phyloP scores from a whole-genome alignment of 2,329 filamentous ascomycete species.

The Coniochaeta ligniaria region DNA sequence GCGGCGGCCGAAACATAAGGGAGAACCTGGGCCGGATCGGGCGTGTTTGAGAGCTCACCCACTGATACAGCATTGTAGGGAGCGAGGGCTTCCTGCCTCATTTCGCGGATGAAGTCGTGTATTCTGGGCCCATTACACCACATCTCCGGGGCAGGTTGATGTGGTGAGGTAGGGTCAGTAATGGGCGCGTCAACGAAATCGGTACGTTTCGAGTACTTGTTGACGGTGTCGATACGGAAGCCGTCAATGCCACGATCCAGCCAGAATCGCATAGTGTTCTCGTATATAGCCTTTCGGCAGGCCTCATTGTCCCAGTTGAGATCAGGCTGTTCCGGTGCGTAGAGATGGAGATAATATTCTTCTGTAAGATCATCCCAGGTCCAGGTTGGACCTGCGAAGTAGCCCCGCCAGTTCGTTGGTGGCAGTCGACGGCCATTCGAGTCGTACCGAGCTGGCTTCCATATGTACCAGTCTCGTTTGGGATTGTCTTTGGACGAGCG shows the following conservation, averaged over 20 bases:
- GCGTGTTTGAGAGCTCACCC: conserved; percentile 53
- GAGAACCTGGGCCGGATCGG: conserved; percentile 41
- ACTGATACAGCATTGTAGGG: conserved; percentile 55
- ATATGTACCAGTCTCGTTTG: conserved; percentile 60
- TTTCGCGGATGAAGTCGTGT: conserved; percentile 54
- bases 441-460: conserved; percentile 50
- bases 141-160: conserved; percentile 38
- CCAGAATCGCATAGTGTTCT: conserved; percentile 65
- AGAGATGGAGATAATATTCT: conserved; percentile 54
- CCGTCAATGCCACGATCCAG: conserved; percentile 59
- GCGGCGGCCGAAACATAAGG: conserved; percentile 46
- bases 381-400: conserved; percentile 43
- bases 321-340: conserved; percentile 64
- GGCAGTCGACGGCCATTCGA: conserved; percentile 44
- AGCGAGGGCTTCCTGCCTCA: conserved; percentile 43
- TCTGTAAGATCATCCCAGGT: conserved; percentile 41
- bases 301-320: conserved; percentile 68
- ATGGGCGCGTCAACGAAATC: conserved; percentile 46
- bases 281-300: conserved; percentile 60
- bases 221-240: conserved; percentile 63
- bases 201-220: conserved; percentile 57
- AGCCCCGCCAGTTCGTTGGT: conserved; percentile 49
- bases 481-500: conserved; percentile 39
- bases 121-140: conserved; percentile 57
- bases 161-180: conserved; percentile 26